Evolutionary conservation across 192 early-diverging fungal species (phyloP).

Genomic region (Paraglomus brasilianum): DNA sequence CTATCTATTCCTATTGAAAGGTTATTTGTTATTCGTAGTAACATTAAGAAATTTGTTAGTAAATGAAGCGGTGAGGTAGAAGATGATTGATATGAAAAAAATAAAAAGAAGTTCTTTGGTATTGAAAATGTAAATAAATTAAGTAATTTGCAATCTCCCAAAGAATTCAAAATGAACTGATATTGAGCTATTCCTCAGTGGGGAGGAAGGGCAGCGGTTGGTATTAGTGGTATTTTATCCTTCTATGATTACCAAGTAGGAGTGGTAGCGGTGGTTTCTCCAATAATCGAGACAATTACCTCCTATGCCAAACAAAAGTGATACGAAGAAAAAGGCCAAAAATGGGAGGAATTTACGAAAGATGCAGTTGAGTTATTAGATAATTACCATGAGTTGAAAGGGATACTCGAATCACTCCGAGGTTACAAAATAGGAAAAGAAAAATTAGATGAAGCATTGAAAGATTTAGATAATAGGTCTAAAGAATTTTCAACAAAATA

Average conservation of each 20-base stretch:
- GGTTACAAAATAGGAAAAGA: background rate
- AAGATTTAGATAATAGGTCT: background rate
- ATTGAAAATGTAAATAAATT: background rate
- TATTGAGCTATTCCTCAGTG: background rate
- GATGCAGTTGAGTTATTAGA: background rate
- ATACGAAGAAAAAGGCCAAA: background rate
- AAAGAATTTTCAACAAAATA: slow-evolving; percentile 12
- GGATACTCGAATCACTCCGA: background rate
- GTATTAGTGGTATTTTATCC: background rate
- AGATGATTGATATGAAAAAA: background rate
- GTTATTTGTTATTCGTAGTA: slow-evolving; percentile 14
- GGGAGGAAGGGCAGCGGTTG: background rate
- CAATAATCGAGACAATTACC: background rate
- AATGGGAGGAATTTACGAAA: slow-evolving; percentile 3
- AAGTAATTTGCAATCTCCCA: background rate
- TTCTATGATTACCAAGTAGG: background rate
- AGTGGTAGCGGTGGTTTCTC: background rate
- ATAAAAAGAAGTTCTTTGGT: background rate
- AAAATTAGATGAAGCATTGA: background rate
- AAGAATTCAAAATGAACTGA: background rate
- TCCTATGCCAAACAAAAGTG: background rate
- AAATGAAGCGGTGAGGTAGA: slow-evolving; percentile 2
- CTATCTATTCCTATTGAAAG: slow-evolving; percentile 18
- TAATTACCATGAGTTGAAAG: slow-evolving; percentile 23
- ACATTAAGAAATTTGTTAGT: slow-evolving; percentile 8